Evolutionary conservation across 371 early-diverging fungal species (phyloP), one percentile per base, ranked within the genome.

Genomic region (Cokeromyces recurvatus): DNA sequence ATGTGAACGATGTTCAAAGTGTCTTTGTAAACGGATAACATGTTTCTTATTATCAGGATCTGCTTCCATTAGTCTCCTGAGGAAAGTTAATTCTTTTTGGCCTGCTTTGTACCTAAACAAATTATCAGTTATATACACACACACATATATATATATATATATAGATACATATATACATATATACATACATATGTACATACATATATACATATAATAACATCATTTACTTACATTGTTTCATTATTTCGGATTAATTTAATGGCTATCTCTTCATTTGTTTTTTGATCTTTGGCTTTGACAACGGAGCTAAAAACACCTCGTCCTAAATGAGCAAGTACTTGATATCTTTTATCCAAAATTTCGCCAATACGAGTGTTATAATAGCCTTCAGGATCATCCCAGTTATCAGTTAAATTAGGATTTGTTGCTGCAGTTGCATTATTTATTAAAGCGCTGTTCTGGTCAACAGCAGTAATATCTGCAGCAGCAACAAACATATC

Each of bases 371-470:
- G 81, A 12, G 82, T 77, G 81, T 91, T 84, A 60, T 95, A 97
- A 75, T 97, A 97, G 14, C 98, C 98, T 53, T 97, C 95, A 1
- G 85, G 78, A 56, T 97, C 98, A 65, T 96, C 97, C 90, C 91
- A 93, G 49, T 90, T 94, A 54, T 94, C 97, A 3, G 76, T 69
- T 4, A 90, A 66, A 32, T 71, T 78, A 3, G 78, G 78, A 42
- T 81, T 82, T 21, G 70, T 52, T 10, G 66, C 69, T 2, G 65
- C 59, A 6, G 41, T 29, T 10, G 39, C 43, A 16, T 41, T 43
- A 4, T 49, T 38, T 24, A 52, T 15, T 22, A 57, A 32, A 15
- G 67, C 55, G 11, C 8, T 8, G 14, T 55, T 58, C 14, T 55
- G 52, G 11, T 55, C 41, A n/a, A 29, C 29, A 4, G 53, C 43